phyloP scores from a whole-genome alignment of 805 yeast species.

The Clavispora vitiphila region DNA sequence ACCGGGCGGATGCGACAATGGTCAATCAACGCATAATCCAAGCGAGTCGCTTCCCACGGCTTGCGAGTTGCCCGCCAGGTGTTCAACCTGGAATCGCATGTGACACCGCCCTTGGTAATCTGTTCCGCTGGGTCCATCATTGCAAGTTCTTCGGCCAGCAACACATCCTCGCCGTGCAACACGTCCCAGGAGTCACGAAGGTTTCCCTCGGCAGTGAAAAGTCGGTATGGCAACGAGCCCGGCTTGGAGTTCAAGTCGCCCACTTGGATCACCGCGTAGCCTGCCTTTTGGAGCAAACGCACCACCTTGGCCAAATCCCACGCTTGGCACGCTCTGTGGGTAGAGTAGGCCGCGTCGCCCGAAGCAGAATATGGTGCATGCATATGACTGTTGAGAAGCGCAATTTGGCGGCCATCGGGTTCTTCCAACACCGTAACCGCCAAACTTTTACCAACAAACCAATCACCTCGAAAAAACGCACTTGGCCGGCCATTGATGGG shows the following conservation, averaged over 20 bases:
- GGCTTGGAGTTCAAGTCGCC: conserved; percentile 93
- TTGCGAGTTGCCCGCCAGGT: conserved; percentile 69
- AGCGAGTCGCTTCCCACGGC: conserved; percentile 71
- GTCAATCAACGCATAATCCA: conserved; percentile 86
- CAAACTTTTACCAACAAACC: conserved; percentile 92
- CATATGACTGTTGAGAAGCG: conserved; percentile 87
- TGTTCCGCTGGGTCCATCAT: conserved; percentile 44
- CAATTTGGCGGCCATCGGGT: conserved; percentile 52
- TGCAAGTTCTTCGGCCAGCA: conserved; percentile 20
- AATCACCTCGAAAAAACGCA: conserved; percentile 92
- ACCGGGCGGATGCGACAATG: conserved; percentile 45
- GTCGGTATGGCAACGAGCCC: conserved; percentile 72
- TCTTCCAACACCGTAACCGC: conserved; percentile 59
- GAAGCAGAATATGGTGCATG: conserved; percentile 86
- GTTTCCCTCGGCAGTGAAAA: conserved; percentile 65
- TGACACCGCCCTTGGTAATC: conserved; percentile 68
- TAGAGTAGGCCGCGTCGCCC: conserved; percentile 86
- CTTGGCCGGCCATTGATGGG: conserved; percentile 93
- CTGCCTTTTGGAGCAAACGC: conserved; percentile 57
- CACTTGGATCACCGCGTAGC: conserved; percentile 81
- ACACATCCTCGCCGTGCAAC: conserved; percentile 41
- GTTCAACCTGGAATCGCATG: conserved; percentile 83
- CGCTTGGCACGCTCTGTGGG: conserved; percentile 92
- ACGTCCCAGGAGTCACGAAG: conserved; percentile 81
- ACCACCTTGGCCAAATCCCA: conserved; percentile 85